phyloP scores from a whole-genome alignment of 2,329 filamentous ascomycete genomes.

The Ascochyta viciae-villosae region DNA sequence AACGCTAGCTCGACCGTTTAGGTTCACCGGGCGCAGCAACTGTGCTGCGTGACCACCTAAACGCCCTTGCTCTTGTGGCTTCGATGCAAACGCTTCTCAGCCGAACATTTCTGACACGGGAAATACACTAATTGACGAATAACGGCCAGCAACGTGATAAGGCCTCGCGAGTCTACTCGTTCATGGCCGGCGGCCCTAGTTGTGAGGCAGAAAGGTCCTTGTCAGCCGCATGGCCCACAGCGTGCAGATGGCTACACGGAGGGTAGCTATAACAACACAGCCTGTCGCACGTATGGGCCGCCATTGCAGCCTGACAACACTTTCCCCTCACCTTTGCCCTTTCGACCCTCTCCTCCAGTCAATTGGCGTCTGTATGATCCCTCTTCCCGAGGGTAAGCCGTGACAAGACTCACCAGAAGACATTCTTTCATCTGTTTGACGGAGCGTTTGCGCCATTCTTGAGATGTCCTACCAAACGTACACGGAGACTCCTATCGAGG shows the following conservation, averaged over 20 bases:
- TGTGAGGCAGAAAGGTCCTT: slow-evolving; percentile 16
- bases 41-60: slow-evolving; percentile 12
- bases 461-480: slow-evolving; percentile 29
- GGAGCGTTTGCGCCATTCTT: neutral
- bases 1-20: slow-evolving; percentile 11
- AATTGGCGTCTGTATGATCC: slow-evolving; percentile 11
- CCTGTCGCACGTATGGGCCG: slow-evolving; percentile 2
- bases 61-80: slow-evolving; percentile 10
- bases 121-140: slow-evolving; percentile 22
- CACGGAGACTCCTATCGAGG: slow-evolving; percentile 25
- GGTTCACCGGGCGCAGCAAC: slow-evolving; percentile 15
- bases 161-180: slow-evolving; percentile 15
- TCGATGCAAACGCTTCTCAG: slow-evolving; percentile 11
- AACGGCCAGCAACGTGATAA: slow-evolving; percentile 15
- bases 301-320: slow-evolving; percentile 1
- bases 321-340: neutral
- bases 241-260: slow-evolving; percentile 7
- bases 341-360: neutral
- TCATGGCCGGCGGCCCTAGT: slow-evolving; percentile 6
- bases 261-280: slow-evolving; percentile 11
- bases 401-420: neutral
- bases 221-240: slow-evolving; percentile 11
- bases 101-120: slow-evolving; percentile 13
- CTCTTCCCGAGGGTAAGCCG: slow-evolving; percentile 12
- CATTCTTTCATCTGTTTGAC: neutral